Base-by-base conservation (phyloP, 176 grass and related monocot species). In the Carex parvula region DNA sequence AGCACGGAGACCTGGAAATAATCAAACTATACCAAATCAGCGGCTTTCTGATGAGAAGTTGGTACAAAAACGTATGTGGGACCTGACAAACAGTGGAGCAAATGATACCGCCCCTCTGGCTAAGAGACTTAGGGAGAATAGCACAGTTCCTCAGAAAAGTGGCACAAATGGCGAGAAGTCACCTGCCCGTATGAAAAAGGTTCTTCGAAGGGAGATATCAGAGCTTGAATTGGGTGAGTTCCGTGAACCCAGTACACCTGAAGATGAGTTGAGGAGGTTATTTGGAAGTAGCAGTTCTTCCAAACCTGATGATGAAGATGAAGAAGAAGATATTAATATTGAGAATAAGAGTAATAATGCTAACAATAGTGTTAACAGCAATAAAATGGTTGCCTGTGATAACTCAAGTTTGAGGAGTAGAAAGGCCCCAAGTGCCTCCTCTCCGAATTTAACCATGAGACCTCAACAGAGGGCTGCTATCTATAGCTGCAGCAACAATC, bases 181-280 rank as follows among this genome's bases (percentile, higher is more conserved):
- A 57, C 87, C 85, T 52, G 37, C 50, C 53, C 61, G 3, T 83
- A 81, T 42, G 68, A 87, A 89, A 73, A 91, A 84, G 63, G 57
- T 85, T 60, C 93, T 96, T 60, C 85, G 87, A 81, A 93, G 97
- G 79, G 97, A 99, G 50, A 80, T 84, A 20, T 99, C 97, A 59
- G 97, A 99, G 83, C 93, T 99, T 16, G 97, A 99, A 84, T 91
- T 94, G 69, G 97, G 93, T 62, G 97, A 99, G 83, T 86, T 99
- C 83, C 93, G 91, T 55, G 93, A 94, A 72, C 53, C 87, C 54
- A 84, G 84, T 62, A 78, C 53, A 24, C 70, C 70, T 78, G 93
- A 85, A 54, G 94, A 96, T 83, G 90, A 92, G 12, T 85, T 70
- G 48, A 89, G 83, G 91, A 90, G 88, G 83, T 88, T 92, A 84